Conservation (phyloP, 352 stramenopile species). For the Aphanomyces euteiches region DNA sequence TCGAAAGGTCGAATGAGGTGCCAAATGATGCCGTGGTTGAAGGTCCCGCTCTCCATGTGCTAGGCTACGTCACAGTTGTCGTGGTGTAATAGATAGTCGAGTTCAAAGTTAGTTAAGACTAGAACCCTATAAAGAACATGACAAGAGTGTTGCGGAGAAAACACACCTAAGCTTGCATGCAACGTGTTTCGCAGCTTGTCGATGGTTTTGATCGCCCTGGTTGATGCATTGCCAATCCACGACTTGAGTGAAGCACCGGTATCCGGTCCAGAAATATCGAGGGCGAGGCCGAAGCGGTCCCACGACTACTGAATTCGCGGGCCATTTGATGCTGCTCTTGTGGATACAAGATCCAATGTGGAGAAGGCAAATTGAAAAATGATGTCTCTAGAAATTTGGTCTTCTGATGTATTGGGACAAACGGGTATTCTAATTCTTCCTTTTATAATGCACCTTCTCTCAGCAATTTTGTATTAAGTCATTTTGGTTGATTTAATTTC, state of each 20-base stretch:
- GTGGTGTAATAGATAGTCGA: too few species aligned
- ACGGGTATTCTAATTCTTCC: too few species aligned
- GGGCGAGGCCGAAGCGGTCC: constrained; percentile 8
- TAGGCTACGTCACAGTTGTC: too few species aligned
- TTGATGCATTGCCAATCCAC: constrained; percentile 8
- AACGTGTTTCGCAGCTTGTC: not conserved
- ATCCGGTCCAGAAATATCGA: not conserved
- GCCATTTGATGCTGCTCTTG: not conserved
- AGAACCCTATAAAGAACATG: too few species aligned
- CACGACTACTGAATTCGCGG: constrained; percentile 14
- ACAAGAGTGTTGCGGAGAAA: not conserved
- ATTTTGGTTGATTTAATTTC: not conserved
- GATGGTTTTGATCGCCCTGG: not conserved
- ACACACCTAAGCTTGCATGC: not conserved
- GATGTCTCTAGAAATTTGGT: constrained; percentile 16
- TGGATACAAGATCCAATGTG: constrained; percentile 2
- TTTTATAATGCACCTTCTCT: too few species aligned
- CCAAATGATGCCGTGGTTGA: not conserved
- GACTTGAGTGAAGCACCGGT: not conserved
- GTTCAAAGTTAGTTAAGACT: too few species aligned
- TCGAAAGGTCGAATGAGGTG: not conserved
- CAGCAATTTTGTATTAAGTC: not conserved
- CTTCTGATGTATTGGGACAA: not conserved
- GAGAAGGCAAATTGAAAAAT: not conserved
- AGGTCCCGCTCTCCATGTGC: too few species aligned